Conservation (phyloP, 257 asterid genomes). For the Osmanthus fragrans region DNA sequence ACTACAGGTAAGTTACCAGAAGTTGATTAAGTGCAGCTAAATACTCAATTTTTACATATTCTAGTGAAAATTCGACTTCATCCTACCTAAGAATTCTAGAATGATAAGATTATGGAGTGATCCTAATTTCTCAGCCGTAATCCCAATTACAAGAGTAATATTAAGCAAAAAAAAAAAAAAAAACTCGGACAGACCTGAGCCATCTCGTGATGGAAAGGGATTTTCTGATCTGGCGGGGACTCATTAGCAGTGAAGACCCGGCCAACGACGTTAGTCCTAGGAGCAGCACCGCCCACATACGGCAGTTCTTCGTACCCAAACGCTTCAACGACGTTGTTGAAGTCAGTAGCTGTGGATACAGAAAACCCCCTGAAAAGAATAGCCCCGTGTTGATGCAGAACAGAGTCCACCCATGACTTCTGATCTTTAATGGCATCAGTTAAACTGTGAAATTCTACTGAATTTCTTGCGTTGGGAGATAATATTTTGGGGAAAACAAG, state of each 20-base stretch:
- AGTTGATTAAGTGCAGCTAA: not conserved
- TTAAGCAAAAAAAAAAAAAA: not conserved
- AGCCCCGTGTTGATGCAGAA: conserved; percentile 65
- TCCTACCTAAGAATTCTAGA: not conserved
- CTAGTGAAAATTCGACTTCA: not conserved
- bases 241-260: conserved; percentile 90
- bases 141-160: not conserved
- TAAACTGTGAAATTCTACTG: conserved; percentile 6
- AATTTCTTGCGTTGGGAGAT: conserved; percentile 35
- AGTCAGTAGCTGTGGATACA: conserved; percentile 57
- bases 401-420: conserved; percentile 57
- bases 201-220: conserved; percentile 86
- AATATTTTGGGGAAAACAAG: conserved; percentile 60
- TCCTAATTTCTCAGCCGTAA: not conserved
- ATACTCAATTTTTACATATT: too few species aligned
- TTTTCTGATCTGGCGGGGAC: conserved; percentile 86
- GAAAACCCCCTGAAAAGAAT: conserved; percentile 68
- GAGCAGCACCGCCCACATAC: conserved; percentile 90
- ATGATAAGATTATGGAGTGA: not conserved
- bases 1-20: too few species aligned
- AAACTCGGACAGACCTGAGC: conserved; percentile 50
- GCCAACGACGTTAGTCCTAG: conserved; percentile 72
- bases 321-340: conserved; percentile 82
- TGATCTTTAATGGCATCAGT: conserved; percentile 46
- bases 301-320: conserved; percentile 83